A percentile compares a stretch with the other conserved stretches of the same genome.
phyloP scores from a whole-genome alignment of 2,329 filamentous ascomycete species.

The Colletotrichum tropicale region DNA sequence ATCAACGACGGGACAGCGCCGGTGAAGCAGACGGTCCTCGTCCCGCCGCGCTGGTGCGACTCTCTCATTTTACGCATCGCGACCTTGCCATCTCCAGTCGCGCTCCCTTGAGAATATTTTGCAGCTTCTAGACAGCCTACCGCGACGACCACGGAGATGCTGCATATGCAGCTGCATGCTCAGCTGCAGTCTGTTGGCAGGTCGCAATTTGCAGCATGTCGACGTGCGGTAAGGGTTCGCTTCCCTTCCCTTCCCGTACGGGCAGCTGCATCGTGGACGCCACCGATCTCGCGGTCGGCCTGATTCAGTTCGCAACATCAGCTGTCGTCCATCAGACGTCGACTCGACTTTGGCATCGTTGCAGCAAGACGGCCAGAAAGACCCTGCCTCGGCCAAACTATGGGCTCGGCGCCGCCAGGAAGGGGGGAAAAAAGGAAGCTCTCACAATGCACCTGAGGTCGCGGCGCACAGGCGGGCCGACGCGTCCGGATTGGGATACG shows the following conservation, averaged over 20 bases:
- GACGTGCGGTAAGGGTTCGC: background rate
- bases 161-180: background rate
- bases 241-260: background rate
- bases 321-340: background rate
- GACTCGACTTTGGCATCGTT: background rate
- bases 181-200: background rate
- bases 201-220: background rate
- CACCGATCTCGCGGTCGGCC: conserved; percentile 9
- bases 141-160: background rate
- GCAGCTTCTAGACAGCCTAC: background rate
- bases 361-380: background rate
- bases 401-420: background rate
- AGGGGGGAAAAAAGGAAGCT: conserved; percentile 5
- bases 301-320: conserved; percentile 1
- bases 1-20: background rate
- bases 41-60: conserved; percentile 8
- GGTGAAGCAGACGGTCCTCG: background rate
- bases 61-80: conserved; percentile 4
- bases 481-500: background rate
- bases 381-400: background rate
- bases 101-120: background rate
- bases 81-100: background rate
- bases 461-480: background rate
- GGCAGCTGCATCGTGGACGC: background rate
- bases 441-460: background rate